phyloP scores from a whole-genome alignment of 192 early-diverging fungal species.

The Backusella sp. region DNA sequence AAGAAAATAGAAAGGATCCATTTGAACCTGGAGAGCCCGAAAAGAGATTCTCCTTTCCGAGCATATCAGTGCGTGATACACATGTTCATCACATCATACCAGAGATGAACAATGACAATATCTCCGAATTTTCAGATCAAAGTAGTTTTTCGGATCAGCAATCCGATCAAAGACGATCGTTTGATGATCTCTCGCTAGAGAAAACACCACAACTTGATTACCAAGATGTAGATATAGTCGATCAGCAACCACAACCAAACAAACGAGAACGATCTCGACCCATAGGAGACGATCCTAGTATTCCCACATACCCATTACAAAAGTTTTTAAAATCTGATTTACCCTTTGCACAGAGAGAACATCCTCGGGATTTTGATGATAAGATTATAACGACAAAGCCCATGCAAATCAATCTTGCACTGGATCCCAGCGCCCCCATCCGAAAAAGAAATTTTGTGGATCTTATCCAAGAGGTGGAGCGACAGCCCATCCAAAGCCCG shows the following conservation, averaged over 20 bases:
- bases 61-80: not conserved
- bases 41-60: not conserved
- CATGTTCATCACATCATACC: not conserved
- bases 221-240: not conserved
- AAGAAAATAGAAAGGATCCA: not conserved
- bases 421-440: not conserved
- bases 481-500: not conserved
- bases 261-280: not conserved
- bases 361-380: not conserved
- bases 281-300: not conserved
- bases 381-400: not conserved
- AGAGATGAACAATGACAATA: not conserved
- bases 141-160: not conserved
- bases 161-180: not conserved
- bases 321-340: slow-evolving; percentile 8
- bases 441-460: not conserved
- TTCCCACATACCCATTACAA: slow-evolving; percentile 1
- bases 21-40: not conserved
- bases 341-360: not conserved
- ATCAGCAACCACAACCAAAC: not conserved
- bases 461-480: not conserved
- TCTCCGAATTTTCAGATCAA: not conserved
- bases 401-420: not conserved
- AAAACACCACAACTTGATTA: not conserved
- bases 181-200: not conserved